Evolutionary conservation across 192 early-diverging fungal genomes (phyloP), one percentile per base, ranked within the genome.

Genomic region (Spizellomyces sp.): DNA sequence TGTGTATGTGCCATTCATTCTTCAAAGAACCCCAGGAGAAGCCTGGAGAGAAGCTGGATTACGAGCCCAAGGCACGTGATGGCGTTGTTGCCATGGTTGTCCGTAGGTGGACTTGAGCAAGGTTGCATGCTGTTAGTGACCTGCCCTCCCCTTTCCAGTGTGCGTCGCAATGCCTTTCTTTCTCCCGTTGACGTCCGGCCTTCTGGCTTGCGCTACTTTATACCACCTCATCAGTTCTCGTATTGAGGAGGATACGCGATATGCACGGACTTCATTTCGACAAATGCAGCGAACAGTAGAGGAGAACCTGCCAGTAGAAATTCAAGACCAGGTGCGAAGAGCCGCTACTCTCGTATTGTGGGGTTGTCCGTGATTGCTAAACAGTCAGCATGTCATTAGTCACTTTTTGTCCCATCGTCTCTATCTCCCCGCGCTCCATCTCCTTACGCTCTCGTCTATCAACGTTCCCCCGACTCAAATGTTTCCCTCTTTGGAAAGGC

Each of bases 221-320:
- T 74, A 59, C 64, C 71, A 74, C 21, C 56, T 74, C 27, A n/a
- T 74, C 56, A 58, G 55, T 15, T 44, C 54, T 36, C 54, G 56
- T 19, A 47, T 74, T 56, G n/a, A 58, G 14, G 5, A 45, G 0
- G 65, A 74, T 61, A 67, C 71, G 5, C 8, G 7, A 46, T 19
- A 58, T 36, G 21, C 47, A n/a, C 27, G 48, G 42, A 12, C 15
- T 6, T 27, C 64, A 1, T 46, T 74, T 14, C 54, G 9, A 7
- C 45, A 58, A 44, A 66, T 74, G 64, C 71, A 48, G 22, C 10
- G 41, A 17, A 41, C n/a, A 9, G 46, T 74, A 5, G 71, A 74
- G 36, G 36, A 21, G n/a, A 60, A 17, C 12, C 47, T 74, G 19
- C 71, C 71, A 2, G 42, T 36, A 19, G 71, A 67, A 7, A n/a